Percentiles rank a stretch among this genome's conserved stretches.
phyloP scores from a whole-genome alignment of 345 rosid species.

The Salix viminalis region DNA sequence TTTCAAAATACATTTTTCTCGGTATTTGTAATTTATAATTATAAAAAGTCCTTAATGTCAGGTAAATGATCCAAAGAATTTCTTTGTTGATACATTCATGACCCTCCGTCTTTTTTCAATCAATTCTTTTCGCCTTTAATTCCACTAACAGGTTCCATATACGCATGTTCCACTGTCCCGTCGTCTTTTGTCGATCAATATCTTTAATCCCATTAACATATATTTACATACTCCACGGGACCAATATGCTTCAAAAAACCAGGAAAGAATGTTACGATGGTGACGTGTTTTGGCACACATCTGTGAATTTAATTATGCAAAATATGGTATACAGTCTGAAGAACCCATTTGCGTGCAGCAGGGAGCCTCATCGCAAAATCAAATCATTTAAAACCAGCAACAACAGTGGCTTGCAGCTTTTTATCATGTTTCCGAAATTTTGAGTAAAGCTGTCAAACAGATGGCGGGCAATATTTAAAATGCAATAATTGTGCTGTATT shows the following conservation, averaged over 20 bases:
- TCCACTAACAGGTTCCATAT: no score
- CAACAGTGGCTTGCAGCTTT: not conserved
- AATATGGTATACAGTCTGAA: not conserved
- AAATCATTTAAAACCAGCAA: not conserved
- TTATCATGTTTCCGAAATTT: not conserved
- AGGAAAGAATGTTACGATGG: no score
- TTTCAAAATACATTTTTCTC: no score
- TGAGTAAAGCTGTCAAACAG: not conserved
- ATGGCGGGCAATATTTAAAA: not conserved
- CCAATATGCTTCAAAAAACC: no score
- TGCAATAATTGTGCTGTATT: not conserved
- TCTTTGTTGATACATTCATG: accelerated
- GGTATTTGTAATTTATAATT: no score
- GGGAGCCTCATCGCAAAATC: not conserved
- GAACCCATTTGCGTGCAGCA: not conserved
- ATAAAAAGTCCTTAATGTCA: no score
- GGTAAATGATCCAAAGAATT: no score
- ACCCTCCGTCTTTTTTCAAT: accelerated
- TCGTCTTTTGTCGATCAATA: no score
- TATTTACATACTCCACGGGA: no score
- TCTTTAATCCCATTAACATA: no score
- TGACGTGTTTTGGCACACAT: not conserved
- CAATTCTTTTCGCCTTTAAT: accelerated
- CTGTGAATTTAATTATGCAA: no score
- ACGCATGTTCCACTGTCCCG: no score